These are phyloP conservation scores for Neolentinus lepideus DNA, from an alignment of 1,284 basidiomycete genomes.

Conservation along the genomic window DNA sequence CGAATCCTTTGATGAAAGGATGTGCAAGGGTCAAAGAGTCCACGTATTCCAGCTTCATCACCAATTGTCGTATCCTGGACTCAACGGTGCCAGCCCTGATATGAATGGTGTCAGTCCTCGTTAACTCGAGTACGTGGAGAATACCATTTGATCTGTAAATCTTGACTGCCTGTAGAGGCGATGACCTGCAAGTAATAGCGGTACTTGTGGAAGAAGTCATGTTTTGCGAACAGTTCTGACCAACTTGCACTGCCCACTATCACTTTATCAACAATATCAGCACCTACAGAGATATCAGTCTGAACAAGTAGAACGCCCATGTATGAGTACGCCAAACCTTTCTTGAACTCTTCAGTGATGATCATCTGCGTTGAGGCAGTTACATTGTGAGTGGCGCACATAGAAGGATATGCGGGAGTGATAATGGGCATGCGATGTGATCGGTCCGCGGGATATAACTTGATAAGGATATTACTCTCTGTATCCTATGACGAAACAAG, in stretches of 20 bases:
- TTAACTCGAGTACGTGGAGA: slow-evolving; percentile 4
- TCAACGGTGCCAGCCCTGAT: slow-evolving; percentile 92
- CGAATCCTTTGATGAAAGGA: slow-evolving; percentile 93
- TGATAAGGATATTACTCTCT: neutral
- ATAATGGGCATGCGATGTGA: slow-evolving; percentile 99
- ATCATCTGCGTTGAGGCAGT: slow-evolving; percentile 94
- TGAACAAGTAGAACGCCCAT: neutral
- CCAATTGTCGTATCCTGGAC: slow-evolving; percentile 90
- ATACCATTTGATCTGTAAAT: slow-evolving; percentile 93
- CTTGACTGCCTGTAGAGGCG: slow-evolving; percentile 79
- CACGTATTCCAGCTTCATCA: slow-evolving; percentile 96
- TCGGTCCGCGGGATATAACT: slow-evolving; percentile 91
- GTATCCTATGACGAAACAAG: neutral
- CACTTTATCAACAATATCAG: slow-evolving; percentile 91
- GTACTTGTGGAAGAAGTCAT: slow-evolving; percentile 97
- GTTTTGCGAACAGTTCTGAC: slow-evolving; percentile 88
- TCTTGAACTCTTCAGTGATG: slow-evolving; percentile 94
- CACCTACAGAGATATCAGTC: slow-evolving; percentile 39
- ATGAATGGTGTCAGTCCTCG: slow-evolving; percentile 19
- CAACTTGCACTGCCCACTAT: slow-evolving; percentile 82
- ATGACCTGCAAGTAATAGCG: slow-evolving; percentile 98
- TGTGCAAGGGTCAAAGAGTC: slow-evolving; percentile 90
- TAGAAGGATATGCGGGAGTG: slow-evolving; percentile 98
- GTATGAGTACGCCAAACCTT: slow-evolving; percentile 23
- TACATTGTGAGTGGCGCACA: slow-evolving; percentile 99